These are phyloP conservation scores for Saccharomyces hybrid DNA, from an alignment of 1,139 yeast species.

Conservation along the genomic window DNA sequence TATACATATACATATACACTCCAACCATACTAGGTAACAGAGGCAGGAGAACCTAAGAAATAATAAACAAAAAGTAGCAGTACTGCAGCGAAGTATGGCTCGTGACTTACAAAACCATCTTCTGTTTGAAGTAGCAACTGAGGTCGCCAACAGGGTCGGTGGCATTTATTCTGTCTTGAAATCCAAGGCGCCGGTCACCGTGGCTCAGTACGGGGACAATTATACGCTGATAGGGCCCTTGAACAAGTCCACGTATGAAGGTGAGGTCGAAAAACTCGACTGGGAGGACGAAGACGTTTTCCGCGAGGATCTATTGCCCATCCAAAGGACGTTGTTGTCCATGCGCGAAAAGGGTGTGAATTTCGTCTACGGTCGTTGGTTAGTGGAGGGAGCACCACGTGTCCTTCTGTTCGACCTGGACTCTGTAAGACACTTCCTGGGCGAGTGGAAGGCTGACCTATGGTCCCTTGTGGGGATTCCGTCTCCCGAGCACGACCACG, in stretches of 20 bases:
- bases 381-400: constrained; percentile 94
- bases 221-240: constrained; percentile 86
- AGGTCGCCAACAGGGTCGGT: constrained; percentile 95
- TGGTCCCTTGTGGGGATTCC: constrained; percentile 94
- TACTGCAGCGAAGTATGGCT: constrained; percentile 38
- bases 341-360: constrained; percentile 73
- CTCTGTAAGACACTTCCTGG: constrained; percentile 57
- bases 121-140: constrained; percentile 92
- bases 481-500: constrained; percentile 80
- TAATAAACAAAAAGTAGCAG: background rate
- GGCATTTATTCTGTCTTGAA: constrained; percentile 96
- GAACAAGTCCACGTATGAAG: constrained; percentile 73
- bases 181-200: constrained; percentile 94
- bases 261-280: constrained; percentile 83
- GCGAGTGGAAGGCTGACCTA: constrained; percentile 91
- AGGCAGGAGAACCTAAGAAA: background rate
- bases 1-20: background rate
- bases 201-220: constrained; percentile 84
- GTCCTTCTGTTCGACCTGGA: constrained; percentile 81
- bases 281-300: constrained; percentile 56
- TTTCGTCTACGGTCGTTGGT: constrained; percentile 91
- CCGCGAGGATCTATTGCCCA: constrained; percentile 22
- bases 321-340: constrained; percentile 39
- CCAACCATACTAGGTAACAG: background rate
- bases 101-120: constrained; percentile 78